phyloP scores from a whole-genome alignment of 169 alveolate species.

The Plasmodium chabaudi region DNA sequence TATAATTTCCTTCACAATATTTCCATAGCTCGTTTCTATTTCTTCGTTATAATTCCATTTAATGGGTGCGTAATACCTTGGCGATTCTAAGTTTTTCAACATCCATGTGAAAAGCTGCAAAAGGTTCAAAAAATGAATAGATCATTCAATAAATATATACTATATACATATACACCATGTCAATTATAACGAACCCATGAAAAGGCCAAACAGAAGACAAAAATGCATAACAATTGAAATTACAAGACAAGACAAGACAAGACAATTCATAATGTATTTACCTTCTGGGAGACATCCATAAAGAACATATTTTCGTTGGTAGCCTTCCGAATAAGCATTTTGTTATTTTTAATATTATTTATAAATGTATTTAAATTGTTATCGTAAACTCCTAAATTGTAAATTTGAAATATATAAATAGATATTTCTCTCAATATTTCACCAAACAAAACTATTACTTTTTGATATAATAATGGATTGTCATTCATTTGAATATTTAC shows the following conservation, averaged over 20 bases:
- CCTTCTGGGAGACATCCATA: constrained; percentile 67
- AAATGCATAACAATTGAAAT: too few relatives aligned
- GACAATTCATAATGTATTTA: neutral
- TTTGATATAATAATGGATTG: constrained; percentile 17
- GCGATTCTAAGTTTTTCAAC: constrained; percentile 57
- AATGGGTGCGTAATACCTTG: constrained; percentile 66
- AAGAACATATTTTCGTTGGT: constrained; percentile 70
- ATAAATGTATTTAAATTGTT: constrained; percentile 31
- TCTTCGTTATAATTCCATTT: constrained; percentile 38
- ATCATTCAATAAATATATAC: too few relatives aligned
- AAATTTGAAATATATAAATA: constrained; percentile 50
- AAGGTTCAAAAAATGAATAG: neutral
- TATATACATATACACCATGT: too few relatives aligned
- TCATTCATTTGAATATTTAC: neutral
- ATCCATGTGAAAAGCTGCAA: constrained; percentile 70
- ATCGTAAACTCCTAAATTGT: constrained; percentile 63
- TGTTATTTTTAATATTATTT: constrained; percentile 50
- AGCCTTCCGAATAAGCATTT: constrained; percentile 10
- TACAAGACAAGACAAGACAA: too few relatives aligned
- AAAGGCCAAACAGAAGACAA: too few relatives aligned
- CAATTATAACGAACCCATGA: too few relatives aligned
- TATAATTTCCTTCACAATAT: constrained; percentile 27
- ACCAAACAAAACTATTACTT: constrained; percentile 42
- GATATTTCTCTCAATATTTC: constrained; percentile 62
- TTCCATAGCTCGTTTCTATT: constrained; percentile 49